Evolutionary conservation across 2,329 filamentous ascomycete genomes (phyloP), one percentile per base, ranked within the genome.

Genomic region (Truncatella angustata): DNA sequence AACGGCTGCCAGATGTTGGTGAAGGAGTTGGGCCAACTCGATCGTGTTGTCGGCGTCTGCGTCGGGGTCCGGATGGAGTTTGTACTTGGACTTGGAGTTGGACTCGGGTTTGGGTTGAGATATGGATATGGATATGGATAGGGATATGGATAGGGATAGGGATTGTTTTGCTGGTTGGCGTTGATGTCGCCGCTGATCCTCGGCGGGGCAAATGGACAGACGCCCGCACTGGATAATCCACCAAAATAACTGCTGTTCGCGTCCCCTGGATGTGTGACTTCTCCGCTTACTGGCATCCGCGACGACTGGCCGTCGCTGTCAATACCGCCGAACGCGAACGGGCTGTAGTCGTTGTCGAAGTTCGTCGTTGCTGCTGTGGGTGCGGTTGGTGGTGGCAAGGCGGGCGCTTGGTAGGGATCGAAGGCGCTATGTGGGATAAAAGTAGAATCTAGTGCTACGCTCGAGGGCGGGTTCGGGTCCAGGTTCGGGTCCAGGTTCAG

Each of bases 41-140:
- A n/a, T n/a, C n/a, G n/a, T n/a, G n/a, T n/a, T n/a, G n/a, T n/a
- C 6, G 26, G 65, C 37, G 12, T 50, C 45, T 37, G 64, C 60
- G 56, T 65, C 62, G 34, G 40, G 54, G 40, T 39, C 52, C 32
- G 45, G 46, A 14, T 56, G 10, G 20, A 7, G 26, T 18, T 16
- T 46, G 47, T 23, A 39, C 23, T 23, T 18, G 10, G 36, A 24
- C 14, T 20, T 23, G 12, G 45, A 16, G 9, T 39, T 39, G 36
- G 10, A n/a, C 6, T 39, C 10, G 36, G 7, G 36, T n/a, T 39
- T 3, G 36, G 12, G 9, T n/a, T 39, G 36, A n/a, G 18, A 11
- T 39, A n/a, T 20, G 43, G 6, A 32, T 21, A n/a, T 46, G 28
- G 11, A 32, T 26, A 11, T 46, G 26, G 5, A 4, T 44, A 12